These are phyloP conservation scores for Botryococcus braunii DNA, from an alignment of 163 green algal species.

Conservation along the genomic window DNA sequence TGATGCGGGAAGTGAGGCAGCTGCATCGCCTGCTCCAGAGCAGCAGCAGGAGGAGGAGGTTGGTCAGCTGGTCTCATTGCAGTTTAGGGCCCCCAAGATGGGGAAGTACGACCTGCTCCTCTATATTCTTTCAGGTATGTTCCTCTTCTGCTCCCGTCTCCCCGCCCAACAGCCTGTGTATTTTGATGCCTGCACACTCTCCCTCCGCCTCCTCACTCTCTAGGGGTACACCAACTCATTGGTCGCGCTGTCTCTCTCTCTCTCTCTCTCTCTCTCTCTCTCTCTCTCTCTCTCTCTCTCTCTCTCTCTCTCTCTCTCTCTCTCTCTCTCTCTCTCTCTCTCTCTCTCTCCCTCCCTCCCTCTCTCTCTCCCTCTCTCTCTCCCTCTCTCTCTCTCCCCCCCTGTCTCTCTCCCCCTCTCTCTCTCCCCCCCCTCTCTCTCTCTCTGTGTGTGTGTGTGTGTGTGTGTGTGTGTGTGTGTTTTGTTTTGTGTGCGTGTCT, in stretches of 20 bases:
- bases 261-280: neutral
- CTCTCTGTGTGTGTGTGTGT: too few relatives aligned
- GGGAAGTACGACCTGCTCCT: slow-evolving; percentile 62
- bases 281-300: neutral
- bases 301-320: neutral
- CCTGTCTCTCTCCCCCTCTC: too few relatives aligned
- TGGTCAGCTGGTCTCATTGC: slow-evolving; percentile 56
- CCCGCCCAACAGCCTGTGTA: neutral
- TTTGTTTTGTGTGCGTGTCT: too few relatives aligned
- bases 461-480: too few relatives aligned
- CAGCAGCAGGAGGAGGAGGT: neutral
- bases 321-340: too few relatives aligned
- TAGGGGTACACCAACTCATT: neutral
- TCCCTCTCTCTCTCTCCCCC: too few relatives aligned
- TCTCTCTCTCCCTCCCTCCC: too few relatives aligned
- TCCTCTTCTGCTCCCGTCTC: neutral
- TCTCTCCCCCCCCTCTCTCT: too few relatives aligned
- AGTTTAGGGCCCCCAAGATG: slow-evolving; percentile 41
- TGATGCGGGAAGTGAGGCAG: too few relatives aligned
- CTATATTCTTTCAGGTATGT: slow-evolving; percentile 36
- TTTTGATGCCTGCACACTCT: neutral
- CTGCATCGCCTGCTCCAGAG: neutral
- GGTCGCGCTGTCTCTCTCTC: neutral
- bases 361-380: too few relatives aligned
- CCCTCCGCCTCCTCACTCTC: neutral